Conservation (phyloP, 257 asterid species). For the Ocimum tenuiflorum region DNA sequence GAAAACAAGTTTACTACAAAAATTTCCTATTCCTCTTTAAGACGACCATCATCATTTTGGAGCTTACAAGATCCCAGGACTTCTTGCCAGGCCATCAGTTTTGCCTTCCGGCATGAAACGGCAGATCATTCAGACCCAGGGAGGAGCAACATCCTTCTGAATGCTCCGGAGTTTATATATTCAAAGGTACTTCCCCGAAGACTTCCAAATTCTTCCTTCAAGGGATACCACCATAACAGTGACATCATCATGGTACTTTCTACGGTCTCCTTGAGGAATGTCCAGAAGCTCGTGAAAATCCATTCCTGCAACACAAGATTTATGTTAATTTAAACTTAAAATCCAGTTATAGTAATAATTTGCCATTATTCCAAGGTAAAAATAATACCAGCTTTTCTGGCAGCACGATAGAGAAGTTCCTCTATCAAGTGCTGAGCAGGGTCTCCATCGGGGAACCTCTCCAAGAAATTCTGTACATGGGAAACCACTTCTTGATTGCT, state of each 20-base stretch:
- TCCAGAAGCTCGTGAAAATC: slow-evolving; percentile 90
- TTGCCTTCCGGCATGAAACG: neutral
- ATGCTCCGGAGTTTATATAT: slow-evolving; percentile 1
- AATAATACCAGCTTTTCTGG: slow-evolving; percentile 87
- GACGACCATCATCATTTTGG: neutral
- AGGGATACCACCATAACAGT: slow-evolving; percentile 98
- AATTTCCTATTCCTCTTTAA: slow-evolving; percentile 29
- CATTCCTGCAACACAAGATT: slow-evolving; percentile 65
- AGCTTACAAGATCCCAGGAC: slow-evolving; percentile 21
- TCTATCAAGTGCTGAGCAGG: slow-evolving; percentile 95
- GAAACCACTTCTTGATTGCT: slow-evolving; percentile 92
- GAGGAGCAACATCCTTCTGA: neutral
- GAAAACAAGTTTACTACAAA: slow-evolving; percentile 56
- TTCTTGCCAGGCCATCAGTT: slow-evolving; percentile 16
- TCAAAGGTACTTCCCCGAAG: slow-evolving; percentile 86
- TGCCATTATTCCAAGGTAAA: neutral
- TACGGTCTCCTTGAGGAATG: slow-evolving; percentile 92
- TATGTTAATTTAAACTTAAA: too few species aligned
- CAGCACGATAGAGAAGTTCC: slow-evolving; percentile 91
- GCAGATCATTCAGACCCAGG: slow-evolving; percentile 10
- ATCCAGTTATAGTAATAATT: too few species aligned
- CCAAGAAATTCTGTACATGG: slow-evolving; percentile 78
- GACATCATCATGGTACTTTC: slow-evolving; percentile 95
- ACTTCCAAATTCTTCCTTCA: slow-evolving; percentile 95
- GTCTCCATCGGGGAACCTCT: slow-evolving; percentile 93